A percentile compares a stretch with the other conserved stretches of the same genome.
These are phyloP conservation scores for Pythium chondricola DNA, from an alignment of 352 stramenopile species.

Conservation along the genomic window DNA sequence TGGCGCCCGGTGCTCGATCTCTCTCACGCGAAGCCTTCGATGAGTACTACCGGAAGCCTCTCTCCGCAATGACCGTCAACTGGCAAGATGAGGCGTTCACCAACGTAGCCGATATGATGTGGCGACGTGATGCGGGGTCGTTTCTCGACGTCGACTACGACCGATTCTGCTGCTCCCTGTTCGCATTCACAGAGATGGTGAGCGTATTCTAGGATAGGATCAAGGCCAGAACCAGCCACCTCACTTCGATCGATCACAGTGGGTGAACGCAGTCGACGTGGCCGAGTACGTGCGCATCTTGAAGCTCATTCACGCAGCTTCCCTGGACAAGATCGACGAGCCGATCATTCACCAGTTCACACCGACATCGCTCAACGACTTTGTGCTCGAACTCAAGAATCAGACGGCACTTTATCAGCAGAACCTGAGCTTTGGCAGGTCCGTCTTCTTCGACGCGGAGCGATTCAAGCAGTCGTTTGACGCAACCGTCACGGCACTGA, in stretches of 20 bases:
- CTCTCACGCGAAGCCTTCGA: slow-evolving; percentile 13
- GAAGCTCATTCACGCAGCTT: slow-evolving; percentile 13
- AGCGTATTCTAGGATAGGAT: neutral
- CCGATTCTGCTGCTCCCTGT: slow-evolving; percentile 58
- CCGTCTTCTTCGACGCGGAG: slow-evolving; percentile 22
- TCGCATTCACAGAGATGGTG: slow-evolving; percentile 51
- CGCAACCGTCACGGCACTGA: neutral
- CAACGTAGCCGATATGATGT: slow-evolving; percentile 30
- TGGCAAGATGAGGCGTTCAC: slow-evolving; percentile 35
- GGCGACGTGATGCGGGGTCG: slow-evolving; percentile 23
- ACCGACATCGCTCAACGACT: slow-evolving; percentile 21
- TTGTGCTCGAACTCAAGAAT: slow-evolving; percentile 14
- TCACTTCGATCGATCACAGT: too few species aligned
- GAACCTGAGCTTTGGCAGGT: slow-evolving; percentile 26
- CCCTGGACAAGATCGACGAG: neutral
- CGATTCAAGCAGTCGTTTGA: slow-evolving; percentile 20
- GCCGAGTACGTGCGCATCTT: slow-evolving; percentile 32
- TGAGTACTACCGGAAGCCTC: slow-evolving; percentile 24
- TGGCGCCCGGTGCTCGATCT: neutral
- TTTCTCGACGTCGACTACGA: slow-evolving; percentile 31
- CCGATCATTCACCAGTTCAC: slow-evolving; percentile 11
- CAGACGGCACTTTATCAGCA: slow-evolving; percentile 14
- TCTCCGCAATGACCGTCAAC: slow-evolving; percentile 42
- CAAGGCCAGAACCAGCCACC: too few species aligned
- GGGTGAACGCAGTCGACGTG: slow-evolving; percentile 20